These are phyloP conservation scores for Scutellaria minor DNA, from an alignment of 257 asterid species.

Conservation along the genomic window DNA sequence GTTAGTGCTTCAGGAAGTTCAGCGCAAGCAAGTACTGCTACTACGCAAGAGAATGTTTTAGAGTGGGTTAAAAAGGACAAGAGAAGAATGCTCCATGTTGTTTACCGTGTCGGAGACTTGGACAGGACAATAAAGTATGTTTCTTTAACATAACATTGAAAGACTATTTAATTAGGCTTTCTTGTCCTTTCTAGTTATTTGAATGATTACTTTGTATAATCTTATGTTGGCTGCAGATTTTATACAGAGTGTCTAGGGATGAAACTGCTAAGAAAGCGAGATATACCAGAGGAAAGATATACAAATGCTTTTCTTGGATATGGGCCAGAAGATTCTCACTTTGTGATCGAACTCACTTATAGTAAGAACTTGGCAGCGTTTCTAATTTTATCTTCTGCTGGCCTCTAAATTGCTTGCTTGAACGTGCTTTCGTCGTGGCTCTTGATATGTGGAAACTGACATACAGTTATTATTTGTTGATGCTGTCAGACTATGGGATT, in stretches of 20 bases:
- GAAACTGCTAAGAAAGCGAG: slow-evolving; percentile 95
- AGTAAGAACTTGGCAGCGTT: slow-evolving; percentile 57
- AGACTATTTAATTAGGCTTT: slow-evolving; percentile 33
- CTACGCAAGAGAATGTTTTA: slow-evolving; percentile 66
- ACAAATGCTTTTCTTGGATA: slow-evolving; percentile 97
- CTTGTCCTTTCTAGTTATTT: slow-evolving; percentile 24
- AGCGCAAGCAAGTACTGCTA: slow-evolving; percentile 68
- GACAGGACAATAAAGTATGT: slow-evolving; percentile 94
- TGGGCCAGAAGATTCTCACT: slow-evolving; percentile 98
- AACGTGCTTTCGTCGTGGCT: slow-evolving; percentile 8
- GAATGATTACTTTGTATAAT: slow-evolving; percentile 24
- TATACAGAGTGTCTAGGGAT: slow-evolving; percentile 96
- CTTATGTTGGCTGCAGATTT: slow-evolving; percentile 66
- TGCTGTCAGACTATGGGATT: slow-evolving; percentile 83
- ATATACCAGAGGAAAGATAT: slow-evolving; percentile 90
- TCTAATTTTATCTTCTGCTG: slow-evolving; percentile 8
- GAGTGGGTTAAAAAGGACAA: slow-evolving; percentile 94
- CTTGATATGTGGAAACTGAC: too few species aligned
- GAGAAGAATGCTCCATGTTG: slow-evolving; percentile 98
- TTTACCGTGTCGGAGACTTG: slow-evolving; percentile 96
- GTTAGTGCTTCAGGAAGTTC: slow-evolving; percentile 62
- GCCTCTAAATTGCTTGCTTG: slow-evolving; percentile 28
- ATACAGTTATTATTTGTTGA: slow-evolving; percentile 19
- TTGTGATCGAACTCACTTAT: slow-evolving; percentile 95
- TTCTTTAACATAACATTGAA: background rate